Base-by-base conservation (phyloP, 176 grass and related monocot genomes). In the Canna indica region DNA sequence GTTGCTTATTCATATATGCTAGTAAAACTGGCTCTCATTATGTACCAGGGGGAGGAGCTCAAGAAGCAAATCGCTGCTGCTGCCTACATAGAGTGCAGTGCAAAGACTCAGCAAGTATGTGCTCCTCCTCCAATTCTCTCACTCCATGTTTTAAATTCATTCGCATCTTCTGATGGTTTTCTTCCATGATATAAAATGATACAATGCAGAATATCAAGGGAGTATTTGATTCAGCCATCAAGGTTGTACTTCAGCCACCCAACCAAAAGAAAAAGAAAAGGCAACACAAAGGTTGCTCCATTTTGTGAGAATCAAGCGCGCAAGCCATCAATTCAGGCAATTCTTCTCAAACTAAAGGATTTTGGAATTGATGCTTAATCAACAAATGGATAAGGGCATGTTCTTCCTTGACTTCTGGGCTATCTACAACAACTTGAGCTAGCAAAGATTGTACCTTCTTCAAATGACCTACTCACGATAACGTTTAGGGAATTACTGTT, bases 1-100 rank as follows among this genome's bases (percentile, higher is more conserved):
- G 24, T 61, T 16, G 28, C 59, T 62, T 33, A n/a, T n/a, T n/a
- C n/a, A n/a, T n/a, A n/a, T n/a, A 32, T 14, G 30, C 15, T 62
- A 62, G 5, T 20, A 18, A 18, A 5, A 32, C 14, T 18, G 15
- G 30, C 27, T 62, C 12, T 62, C 29, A 18, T 31, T 5, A 62
- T 62, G 59, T 64, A 81, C n/a, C 65, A 91, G 88, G 88, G 84
- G 30, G 81, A 91, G 70, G 88, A 91, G 57, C 81, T 91, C 81
- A 83, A 65, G 81, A 91, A 84, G 81, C 72, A 79, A 79, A 91
- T 91, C 68, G 75, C 68, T 62, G 84, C 88, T 24, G 81, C 84
- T 54, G 83, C 83, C 72, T 91, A 91, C 76, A 84, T 91, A 17
- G 88, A 91, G 73, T 91, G 88, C 88, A 91, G 88, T 82, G 84